These are phyloP conservation scores for Berberis vulgaris DNA, from an alignment of 164 flowering plant genomes.

Conservation along the genomic window DNA sequence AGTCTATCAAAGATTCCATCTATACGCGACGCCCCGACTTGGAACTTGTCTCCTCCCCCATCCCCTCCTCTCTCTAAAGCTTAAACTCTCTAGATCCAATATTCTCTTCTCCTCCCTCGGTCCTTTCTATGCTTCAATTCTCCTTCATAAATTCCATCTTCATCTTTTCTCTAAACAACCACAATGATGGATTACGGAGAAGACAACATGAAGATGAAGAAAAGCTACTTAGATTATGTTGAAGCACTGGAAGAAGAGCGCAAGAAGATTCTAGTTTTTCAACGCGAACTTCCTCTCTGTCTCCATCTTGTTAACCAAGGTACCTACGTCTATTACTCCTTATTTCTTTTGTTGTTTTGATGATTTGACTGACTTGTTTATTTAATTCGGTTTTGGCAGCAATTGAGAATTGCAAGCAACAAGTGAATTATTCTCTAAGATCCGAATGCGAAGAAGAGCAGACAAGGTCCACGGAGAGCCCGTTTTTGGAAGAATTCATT, in stretches of 20 bases:
- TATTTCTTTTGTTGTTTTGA: background rate
- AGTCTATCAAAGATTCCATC: conserved; percentile 37
- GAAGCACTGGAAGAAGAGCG: conserved; percentile 56
- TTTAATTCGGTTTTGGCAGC: conserved; percentile 24
- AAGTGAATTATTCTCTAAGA: conserved; percentile 29
- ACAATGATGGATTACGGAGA: background rate
- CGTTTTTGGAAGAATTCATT: conserved; percentile 61
- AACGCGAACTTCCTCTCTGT: conserved; percentile 76
- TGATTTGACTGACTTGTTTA: no score
- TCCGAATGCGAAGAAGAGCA: conserved; percentile 46
- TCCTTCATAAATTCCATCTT: no score
- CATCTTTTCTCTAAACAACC: background rate
- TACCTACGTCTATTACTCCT: conserved; percentile 2
- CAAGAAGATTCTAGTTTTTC: conserved; percentile 61
- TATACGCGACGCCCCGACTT: conserved; percentile 92
- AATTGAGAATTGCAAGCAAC: conserved; percentile 52
- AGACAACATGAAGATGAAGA: conserved; percentile 13
- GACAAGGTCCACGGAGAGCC: conserved; percentile 43
- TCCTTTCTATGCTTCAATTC: background rate
- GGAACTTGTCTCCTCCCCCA: conserved; percentile 18
- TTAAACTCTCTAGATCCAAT: background rate
- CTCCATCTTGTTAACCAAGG: conserved; percentile 73
- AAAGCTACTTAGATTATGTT: conserved; percentile 32
- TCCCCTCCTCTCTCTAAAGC: background rate
- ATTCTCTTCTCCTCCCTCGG: background rate